Conservation (phyloP, 1,284 basidiomycete species). For the Papiliotrema fonsecae region DNA sequence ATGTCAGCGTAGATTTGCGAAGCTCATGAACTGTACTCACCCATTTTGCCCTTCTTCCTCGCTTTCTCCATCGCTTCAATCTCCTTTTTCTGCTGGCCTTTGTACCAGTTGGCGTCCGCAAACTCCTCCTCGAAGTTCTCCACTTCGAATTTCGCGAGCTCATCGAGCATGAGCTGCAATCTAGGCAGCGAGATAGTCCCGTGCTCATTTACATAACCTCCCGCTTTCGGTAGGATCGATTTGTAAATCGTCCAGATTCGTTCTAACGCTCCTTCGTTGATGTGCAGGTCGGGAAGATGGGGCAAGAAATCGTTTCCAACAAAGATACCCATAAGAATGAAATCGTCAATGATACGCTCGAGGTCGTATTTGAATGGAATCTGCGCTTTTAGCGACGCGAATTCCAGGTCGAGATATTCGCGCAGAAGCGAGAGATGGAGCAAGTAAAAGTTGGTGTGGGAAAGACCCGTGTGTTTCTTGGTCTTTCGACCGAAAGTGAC, state of each 20-base stretch:
- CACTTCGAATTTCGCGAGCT: constrained; percentile 80
- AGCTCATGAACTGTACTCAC: constrained; percentile 25
- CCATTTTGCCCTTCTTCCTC: constrained; percentile 43
- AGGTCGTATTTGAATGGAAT: constrained; percentile 72
- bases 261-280: constrained; percentile 94
- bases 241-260: constrained; percentile 92
- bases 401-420: constrained; percentile 96
- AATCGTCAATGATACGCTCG: constrained; percentile 95
- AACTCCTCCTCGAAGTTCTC: constrained; percentile 89
- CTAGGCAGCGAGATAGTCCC: constrained; percentile 76
- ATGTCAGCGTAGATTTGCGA: not conserved
- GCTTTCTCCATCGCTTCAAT: constrained; percentile 53
- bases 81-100: constrained; percentile 76
- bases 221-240: constrained; percentile 73
- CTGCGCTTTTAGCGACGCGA: constrained; percentile 56
- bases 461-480: constrained; percentile 67
- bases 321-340: constrained; percentile 92
- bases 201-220: constrained; percentile 89
- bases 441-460: constrained; percentile 89
- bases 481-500: constrained; percentile 89
- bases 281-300: constrained; percentile 92
- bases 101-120: constrained; percentile 81
- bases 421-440: constrained; percentile 91
- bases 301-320: constrained; percentile 97
- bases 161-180: constrained; percentile 79